phyloP scores from a whole-genome alignment of 2,329 filamentous ascomycete genomes.

The Neopestalotiopsis sp. region DNA sequence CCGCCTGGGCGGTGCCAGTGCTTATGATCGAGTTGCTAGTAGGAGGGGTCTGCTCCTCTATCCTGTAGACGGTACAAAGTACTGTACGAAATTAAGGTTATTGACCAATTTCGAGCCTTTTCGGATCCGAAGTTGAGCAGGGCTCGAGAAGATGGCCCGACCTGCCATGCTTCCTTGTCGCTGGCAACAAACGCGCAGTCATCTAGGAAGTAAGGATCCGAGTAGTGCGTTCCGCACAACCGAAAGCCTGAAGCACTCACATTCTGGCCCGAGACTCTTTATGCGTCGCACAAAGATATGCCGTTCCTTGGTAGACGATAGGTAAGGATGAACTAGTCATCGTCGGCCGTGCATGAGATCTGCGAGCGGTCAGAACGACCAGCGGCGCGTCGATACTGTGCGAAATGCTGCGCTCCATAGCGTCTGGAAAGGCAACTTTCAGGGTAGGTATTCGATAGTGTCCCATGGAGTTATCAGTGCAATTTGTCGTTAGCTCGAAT shows the following conservation, averaged over 20 bases:
- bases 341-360: not conserved
- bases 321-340: not conserved
- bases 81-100: conserved; percentile 9
- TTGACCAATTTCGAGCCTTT: conserved; percentile 3
- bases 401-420: not conserved
- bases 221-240: not conserved
- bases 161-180: not conserved
- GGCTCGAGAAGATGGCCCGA: not conserved
- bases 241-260: not conserved
- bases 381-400: not conserved
- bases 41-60: not conserved
- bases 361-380: conserved; percentile 1
- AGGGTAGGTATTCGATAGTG: conserved; percentile 1
- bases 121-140: conserved; percentile 8
- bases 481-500: not conserved
- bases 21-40: not conserved
- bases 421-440: not conserved
- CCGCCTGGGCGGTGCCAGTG: not conserved
- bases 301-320: not conserved
- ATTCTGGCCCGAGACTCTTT: not conserved
- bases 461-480: not conserved
- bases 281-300: not conserved
- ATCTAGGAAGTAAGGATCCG: not conserved
- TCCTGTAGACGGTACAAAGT: not conserved
- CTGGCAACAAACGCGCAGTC: not conserved